A percentile compares a stretch with the other conserved stretches of the same genome.
These are phyloP conservation scores for Penicillium expansum DNA, from an alignment of 2,329 filamentous ascomycete species.

Conservation along the genomic window DNA sequence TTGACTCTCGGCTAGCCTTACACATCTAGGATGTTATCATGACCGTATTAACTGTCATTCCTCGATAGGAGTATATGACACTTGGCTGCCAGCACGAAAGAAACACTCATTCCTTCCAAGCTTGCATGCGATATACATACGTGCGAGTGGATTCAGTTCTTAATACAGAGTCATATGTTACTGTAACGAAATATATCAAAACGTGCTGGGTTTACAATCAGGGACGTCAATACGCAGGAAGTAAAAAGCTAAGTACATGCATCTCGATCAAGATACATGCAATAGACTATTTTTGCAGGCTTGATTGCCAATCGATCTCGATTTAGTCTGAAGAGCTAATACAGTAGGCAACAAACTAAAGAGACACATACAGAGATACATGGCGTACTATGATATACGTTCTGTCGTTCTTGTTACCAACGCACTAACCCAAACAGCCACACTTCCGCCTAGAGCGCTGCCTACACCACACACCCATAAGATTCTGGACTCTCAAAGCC, in stretches of 20 bases:
- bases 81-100: not conserved
- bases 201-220: too few relatives aligned
- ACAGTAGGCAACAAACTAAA: not conserved
- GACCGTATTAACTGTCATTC: too few relatives aligned
- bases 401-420: not conserved
- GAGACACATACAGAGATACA: not conserved
- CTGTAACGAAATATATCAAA: too few relatives aligned
- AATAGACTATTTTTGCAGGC: not conserved
- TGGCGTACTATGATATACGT: not conserved
- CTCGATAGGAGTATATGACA: too few relatives aligned
- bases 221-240: not conserved
- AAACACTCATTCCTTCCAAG: not conserved
- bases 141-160: too few relatives aligned
- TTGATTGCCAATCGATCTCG: not conserved
- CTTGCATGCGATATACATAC: not conserved
- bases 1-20: not conserved
- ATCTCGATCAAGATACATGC: not conserved
- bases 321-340: too few relatives aligned
- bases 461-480: not conserved
- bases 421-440: not conserved
- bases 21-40: not conserved
- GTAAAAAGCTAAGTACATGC: not conserved
- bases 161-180: too few relatives aligned
- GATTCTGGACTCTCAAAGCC: not conserved
- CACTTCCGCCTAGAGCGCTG: not conserved